These are phyloP conservation scores for Annulohypoxylon moriforme DNA, from an alignment of 495 filamentous ascomycete genomes.

Conservation along the genomic window DNA sequence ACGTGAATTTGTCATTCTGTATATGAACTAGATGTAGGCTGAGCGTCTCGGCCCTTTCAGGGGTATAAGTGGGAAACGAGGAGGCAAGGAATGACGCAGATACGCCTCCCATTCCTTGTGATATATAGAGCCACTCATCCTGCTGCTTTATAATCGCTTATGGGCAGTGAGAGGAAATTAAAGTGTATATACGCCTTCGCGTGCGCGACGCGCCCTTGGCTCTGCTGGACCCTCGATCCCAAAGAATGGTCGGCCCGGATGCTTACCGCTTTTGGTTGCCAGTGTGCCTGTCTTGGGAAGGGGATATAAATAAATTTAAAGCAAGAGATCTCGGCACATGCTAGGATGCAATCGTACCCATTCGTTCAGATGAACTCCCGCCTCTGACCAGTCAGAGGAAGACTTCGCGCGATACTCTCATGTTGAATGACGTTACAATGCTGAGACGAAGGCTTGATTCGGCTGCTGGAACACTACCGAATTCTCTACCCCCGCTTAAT, in stretches of 20 bases:
- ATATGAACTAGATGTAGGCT: slow-evolving; percentile 3
- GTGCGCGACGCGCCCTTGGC: slow-evolving; percentile 29
- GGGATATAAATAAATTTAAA: slow-evolving; percentile 37
- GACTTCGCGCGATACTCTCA: background rate
- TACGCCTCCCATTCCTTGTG: background rate
- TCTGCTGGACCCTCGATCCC: background rate
- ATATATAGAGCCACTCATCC: slow-evolving; percentile 10
- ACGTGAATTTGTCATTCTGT: slow-evolving; percentile 41
- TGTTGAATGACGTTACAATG: slow-evolving; percentile 34
- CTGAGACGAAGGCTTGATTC: slow-evolving; percentile 38
- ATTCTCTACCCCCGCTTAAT: slow-evolving; percentile 41
- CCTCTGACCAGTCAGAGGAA: slow-evolving; percentile 17
- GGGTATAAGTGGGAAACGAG: slow-evolving; percentile 9
- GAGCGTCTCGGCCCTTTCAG: slow-evolving; percentile 36
- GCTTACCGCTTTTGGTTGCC: background rate
- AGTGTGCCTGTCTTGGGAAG: background rate
- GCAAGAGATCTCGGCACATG: slow-evolving; percentile 34
- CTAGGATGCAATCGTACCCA: background rate
- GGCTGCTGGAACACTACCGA: slow-evolving; percentile 38
- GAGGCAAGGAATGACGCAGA: slow-evolving; percentile 11
- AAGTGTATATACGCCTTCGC: slow-evolving; percentile 19
- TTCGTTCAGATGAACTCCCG: slow-evolving; percentile 11
- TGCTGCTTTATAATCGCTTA: slow-evolving; percentile 43
- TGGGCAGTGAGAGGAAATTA: slow-evolving; percentile 32
- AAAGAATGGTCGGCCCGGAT: slow-evolving; percentile 19